Evolutionary conservation across 129 eudicot genomes (phyloP), one percentile per base, ranked within the genome.

Genomic region (Centella asiatica): DNA sequence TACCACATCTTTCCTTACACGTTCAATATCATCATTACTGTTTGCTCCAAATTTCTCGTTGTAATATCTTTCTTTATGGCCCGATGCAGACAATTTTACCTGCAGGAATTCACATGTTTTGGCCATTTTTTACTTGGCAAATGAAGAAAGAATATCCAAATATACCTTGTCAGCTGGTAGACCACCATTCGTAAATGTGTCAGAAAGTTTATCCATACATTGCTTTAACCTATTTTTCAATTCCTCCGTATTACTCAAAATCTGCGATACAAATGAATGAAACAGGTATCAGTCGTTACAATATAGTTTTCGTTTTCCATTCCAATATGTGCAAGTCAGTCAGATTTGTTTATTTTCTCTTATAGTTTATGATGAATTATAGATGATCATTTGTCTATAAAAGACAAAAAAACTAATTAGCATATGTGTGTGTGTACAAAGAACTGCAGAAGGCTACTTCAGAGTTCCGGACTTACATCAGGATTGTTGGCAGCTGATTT

Each of bases 31-130:
- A 2, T 42, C 60, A 0, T 62, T 66, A 10, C 59, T 61, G 27
- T 78, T 75, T 18, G 74, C 81, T 7, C 44, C 59, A 49, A 87
- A 87, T 52, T 87, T 87, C 73, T 60, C 67, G 26, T 57, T 68
- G 55, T 83, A 83, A 44, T 78, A 87, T 27, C 88, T 50, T 9
- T 74, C 57, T 36, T 17, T 83, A 77, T 83, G 76, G 19, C 93
- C 93, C 2, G 63, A 59, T 34, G 52, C 48, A 25, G 78, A 82
- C 26, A 83, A 33, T 51, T 69, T 83, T 45, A 87, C 84, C 95
- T 87, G 70, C 5, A 15, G 4, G 55, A 53, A 53, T 10, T 9
- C 4, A 3, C n/a, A n/a, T n/a, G n/a, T n/a, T n/a, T n/a, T n/a
- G n/a, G n/a, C n/a, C n/a, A n/a, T n/a, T n/a, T n/a, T n/a, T n/a